phyloP scores from a whole-genome alignment of 2,329 filamentous ascomycete genomes.

The Diaporthe velutina region DNA sequence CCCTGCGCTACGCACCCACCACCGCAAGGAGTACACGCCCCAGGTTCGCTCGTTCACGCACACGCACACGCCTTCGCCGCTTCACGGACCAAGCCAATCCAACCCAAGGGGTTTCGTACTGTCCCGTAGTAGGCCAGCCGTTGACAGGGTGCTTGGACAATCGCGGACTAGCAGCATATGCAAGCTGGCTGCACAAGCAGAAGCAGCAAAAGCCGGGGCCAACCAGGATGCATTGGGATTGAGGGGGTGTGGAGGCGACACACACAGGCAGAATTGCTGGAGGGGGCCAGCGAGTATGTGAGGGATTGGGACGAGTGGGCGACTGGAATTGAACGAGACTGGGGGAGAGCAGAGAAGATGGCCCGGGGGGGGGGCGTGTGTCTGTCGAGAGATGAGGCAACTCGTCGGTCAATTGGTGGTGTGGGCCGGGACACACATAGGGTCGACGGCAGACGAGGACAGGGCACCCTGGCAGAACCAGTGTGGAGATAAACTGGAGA shows the following conservation, averaged over 20 bases:
- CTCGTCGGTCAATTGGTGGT: constrained; percentile 25
- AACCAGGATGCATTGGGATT: constrained; percentile 1
- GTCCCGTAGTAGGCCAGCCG: constrained; percentile 22
- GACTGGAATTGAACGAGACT: background rate
- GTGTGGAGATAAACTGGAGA: constrained; percentile 32
- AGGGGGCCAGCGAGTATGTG: background rate
- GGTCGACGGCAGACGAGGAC: constrained; percentile 27
- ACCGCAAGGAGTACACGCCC: background rate
- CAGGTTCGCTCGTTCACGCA: constrained; percentile 8
- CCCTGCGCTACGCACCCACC: background rate
- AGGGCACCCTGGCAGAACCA: constrained; percentile 8
- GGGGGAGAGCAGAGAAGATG: background rate
- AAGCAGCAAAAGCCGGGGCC: constrained; percentile 34
- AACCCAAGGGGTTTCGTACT: constrained; percentile 9
- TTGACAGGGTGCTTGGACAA: constrained; percentile 27
- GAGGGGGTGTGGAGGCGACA: background rate
- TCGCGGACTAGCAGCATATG: constrained; percentile 32
- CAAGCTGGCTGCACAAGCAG: constrained; percentile 28
- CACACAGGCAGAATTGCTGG: constrained; percentile 21
- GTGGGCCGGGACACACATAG: constrained; percentile 25
- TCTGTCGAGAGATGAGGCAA: constrained; percentile 33
- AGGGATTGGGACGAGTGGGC: background rate
- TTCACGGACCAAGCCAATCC: constrained; percentile 19
- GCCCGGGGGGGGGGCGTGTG: constrained; percentile 21
- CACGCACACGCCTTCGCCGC: background rate